Evolutionary conservation across 768 basidiomycete species (phyloP), one percentile per base, ranked within the genome.

Genomic region (Auricularia heimuer): DNA sequence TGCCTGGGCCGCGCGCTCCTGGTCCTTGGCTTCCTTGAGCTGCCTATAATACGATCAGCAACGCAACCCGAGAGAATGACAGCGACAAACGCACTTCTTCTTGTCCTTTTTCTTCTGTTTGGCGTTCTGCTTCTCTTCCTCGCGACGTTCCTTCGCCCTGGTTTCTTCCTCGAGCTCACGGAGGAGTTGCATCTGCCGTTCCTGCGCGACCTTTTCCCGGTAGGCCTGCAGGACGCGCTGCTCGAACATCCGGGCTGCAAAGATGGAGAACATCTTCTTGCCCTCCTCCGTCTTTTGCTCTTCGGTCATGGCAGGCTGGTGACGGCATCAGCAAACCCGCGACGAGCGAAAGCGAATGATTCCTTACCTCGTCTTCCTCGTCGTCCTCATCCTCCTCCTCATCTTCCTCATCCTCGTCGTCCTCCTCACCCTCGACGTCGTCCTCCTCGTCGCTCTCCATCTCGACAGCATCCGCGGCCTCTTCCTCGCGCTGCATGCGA

Each of bases 21-120:
- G 92, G 67, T 98, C 97, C 73, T 96, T 96, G 54, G 88, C 90
- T 68, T 84, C 80, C 76, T 96, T 97, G 78, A 97, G 94, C 74
- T 84, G 85, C 78, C 95, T 98, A 54, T 63, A 65, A 67, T 61
- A 34, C 12, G 37, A 24, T 36, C 37, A 44, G 21, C 14, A 67
- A 62, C 44, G 44, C 34, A n/a, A 64, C 61, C 61, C 62, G 62
- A 67, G 21, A 54, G 54, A 61, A 36, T 62, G 42, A 65, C 6
- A 35, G 21, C 36, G 29, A 33, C 18, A 68, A 65, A 65, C 80
- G 63, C 69, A 96, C 94, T 80, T 87, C 83, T 94, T 94, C 81
- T 98, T 98, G 76, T 98, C 97, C 82, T 98, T 99, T 83, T 97
- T 98, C 83, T 95, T 95, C 83, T 97, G 94, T 77, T 93, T 92